Percentiles rank a stretch among this genome's conserved stretches.
Conservation (phyloP, 129 eudicot species). For the Lactuca sativa region DNA sequence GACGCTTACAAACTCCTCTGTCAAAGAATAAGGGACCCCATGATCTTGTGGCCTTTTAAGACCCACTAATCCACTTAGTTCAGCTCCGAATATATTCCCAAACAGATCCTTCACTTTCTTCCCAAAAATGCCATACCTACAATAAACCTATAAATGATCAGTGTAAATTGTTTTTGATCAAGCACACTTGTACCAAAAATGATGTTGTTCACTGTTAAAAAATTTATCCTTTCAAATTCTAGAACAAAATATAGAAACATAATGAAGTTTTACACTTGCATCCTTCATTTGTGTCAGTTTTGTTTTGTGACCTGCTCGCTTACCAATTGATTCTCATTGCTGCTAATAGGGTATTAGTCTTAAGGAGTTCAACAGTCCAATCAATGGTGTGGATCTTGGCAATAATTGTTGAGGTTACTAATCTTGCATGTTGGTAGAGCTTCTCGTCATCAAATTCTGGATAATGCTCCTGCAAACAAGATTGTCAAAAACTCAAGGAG, state of each 20-base stretch:
- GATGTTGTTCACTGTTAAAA: too few relatives aligned
- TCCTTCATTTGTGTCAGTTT: too few relatives aligned
- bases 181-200: too few relatives aligned
- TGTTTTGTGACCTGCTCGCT: neutral
- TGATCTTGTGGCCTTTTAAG: constrained; percentile 54
- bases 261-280: too few relatives aligned
- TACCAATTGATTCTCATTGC: constrained; percentile 67
- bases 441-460: constrained; percentile 59
- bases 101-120: constrained; percentile 47
- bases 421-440: constrained; percentile 50
- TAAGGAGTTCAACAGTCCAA: constrained; percentile 60
- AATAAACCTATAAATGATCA: neutral
- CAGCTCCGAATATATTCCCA: constrained; percentile 46
- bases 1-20: constrained; percentile 59
- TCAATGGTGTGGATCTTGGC: constrained; percentile 64
- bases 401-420: constrained; percentile 53
- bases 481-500: neutral
- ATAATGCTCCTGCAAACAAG: constrained; percentile 38
- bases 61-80: constrained; percentile 54
- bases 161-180: too few relatives aligned
- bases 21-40: constrained; percentile 58
- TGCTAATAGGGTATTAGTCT: constrained; percentile 50
- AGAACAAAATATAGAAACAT: too few relatives aligned
- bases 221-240: too few relatives aligned
- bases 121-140: constrained; percentile 54